Percentiles rank a stretch among this genome's conserved stretches.
These are phyloP conservation scores for Periconia sp. DNA, from an alignment of 2,329 filamentous ascomycete genomes.

Conservation along the genomic window DNA sequence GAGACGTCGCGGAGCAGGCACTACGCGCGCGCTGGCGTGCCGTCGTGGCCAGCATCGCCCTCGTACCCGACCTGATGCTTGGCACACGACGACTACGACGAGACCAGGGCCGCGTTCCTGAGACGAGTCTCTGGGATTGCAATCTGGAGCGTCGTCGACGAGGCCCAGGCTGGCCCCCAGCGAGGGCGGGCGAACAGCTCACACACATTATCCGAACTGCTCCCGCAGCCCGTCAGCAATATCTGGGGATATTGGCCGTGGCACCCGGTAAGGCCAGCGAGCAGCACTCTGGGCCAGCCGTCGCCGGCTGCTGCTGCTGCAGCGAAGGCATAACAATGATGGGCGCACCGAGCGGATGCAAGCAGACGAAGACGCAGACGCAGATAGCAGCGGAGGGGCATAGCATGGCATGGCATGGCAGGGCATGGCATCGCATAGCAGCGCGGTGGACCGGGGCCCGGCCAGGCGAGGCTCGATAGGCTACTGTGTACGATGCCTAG, in stretches of 20 bases:
- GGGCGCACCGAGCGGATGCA: neutral
- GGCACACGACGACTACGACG: constrained; percentile 20
- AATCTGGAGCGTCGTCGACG: neutral
- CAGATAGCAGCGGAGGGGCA: constrained; percentile 3
- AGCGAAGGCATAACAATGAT: constrained; percentile 13
- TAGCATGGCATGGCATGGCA: too few species aligned
- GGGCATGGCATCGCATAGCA: too few species aligned
- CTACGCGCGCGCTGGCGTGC: constrained; percentile 18
- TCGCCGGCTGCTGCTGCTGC: constrained; percentile 1
- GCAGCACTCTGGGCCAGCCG: neutral
- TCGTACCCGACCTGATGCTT: constrained; percentile 31
- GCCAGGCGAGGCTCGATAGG: constrained; percentile 34
- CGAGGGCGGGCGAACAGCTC: constrained; percentile 15
- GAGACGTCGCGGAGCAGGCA: constrained; percentile 32
- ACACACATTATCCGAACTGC: constrained; percentile 27
- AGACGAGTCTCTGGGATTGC: constrained; percentile 11
- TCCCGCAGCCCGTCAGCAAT: constrained; percentile 20
- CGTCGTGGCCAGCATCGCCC: constrained; percentile 16
- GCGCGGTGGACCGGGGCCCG: constrained; percentile 12
- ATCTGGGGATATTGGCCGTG: constrained; percentile 22
- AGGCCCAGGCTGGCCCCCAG: neutral
- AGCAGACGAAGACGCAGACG: neutral
- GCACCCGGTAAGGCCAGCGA: neutral
- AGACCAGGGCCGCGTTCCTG: constrained; percentile 30
- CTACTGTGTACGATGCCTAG: constrained; percentile 24